Evolutionary conservation across 2,329 filamentous ascomycete species (phyloP).

Genomic region (Huntiella omanensis): DNA sequence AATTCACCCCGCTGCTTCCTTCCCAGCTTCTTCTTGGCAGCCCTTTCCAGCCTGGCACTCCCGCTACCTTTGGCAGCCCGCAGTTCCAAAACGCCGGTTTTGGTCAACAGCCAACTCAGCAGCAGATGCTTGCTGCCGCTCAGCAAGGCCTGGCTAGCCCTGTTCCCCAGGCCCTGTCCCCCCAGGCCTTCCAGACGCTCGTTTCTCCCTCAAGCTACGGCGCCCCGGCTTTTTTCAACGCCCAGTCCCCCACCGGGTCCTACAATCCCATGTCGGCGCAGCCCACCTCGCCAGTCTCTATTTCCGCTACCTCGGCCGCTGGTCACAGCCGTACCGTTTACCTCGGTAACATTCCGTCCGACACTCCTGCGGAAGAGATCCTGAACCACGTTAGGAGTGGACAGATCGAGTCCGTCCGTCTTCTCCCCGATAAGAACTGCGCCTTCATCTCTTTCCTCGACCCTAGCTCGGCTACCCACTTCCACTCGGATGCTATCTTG

Average conservation of each 20-base stretch:
- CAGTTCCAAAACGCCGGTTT: slow-evolving; percentile 74
- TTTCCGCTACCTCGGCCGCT: slow-evolving; percentile 63
- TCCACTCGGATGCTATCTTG: slow-evolving; percentile 98
- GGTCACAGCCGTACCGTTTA: slow-evolving; percentile 94
- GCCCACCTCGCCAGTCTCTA: slow-evolving; percentile 56
- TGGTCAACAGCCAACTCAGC: slow-evolving; percentile 42
- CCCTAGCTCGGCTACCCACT: slow-evolving; percentile 92
- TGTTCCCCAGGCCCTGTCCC: slow-evolving; percentile 58
- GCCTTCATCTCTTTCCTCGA: slow-evolving; percentile 99
- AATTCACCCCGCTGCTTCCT: slow-evolving; percentile 88
- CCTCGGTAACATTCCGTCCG: slow-evolving; percentile 92
- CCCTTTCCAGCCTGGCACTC: slow-evolving; percentile 89
- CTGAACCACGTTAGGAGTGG: slow-evolving; percentile 89
- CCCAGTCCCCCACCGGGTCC: slow-evolving; percentile 71
- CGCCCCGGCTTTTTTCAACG: slow-evolving; percentile 62
- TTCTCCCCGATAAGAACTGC: slow-evolving; percentile 97
- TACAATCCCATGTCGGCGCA: slow-evolving; percentile 42
- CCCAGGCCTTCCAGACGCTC: slow-evolving; percentile 66
- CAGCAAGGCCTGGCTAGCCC: slow-evolving; percentile 52
- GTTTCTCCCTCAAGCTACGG: slow-evolving; percentile 73
- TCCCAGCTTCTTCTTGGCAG: slow-evolving; percentile 89
- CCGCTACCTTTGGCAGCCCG: slow-evolving; percentile 71
- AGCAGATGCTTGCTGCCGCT: slow-evolving; percentile 18
- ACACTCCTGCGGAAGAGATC: slow-evolving; percentile 93
- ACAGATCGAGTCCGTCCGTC: slow-evolving; percentile 94